Base-by-base conservation (phyloP, 1,284 basidiomycete species). In the Prillingera fragicola region DNA sequence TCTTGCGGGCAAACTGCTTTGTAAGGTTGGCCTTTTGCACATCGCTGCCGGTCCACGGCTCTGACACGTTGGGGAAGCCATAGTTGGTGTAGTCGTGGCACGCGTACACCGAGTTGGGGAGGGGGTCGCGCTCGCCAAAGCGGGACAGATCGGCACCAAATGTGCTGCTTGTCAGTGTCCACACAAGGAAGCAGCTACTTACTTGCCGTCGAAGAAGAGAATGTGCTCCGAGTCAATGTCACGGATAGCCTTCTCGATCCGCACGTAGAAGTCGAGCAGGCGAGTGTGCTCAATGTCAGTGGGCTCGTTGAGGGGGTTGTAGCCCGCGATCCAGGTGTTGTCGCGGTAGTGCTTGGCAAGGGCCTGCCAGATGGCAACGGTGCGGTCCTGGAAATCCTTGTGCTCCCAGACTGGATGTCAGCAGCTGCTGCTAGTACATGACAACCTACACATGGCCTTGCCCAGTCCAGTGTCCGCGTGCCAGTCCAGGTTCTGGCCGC, bases 271-370 rank as follows among this genome's bases (percentile, higher is more conserved):
- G 6, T 54, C 58, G 33, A 84, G 64, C 38, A 87, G 67, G 5
- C 77, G 62, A 10, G 38, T 45, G 5, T 62, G 63, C 32, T 67
- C 47, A 8, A 72, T 62, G 61, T 85, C 83, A 0, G 83, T 76
- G 7, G 84, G 84, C 63, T 87, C 84, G 65, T 86, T 86, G 35
- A 86, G 72, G 6, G 80, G 78, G 67, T 85, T 86, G 65, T 84
- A 86, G 77, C 65, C 61, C 17, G 61, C 61, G 18, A 72, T 65
- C 83, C 84, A 85, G 33, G 74, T 63, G 57, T 85, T 81, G 41
- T 76, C 75, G 42, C 73, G 78, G 67, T 85, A 84, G 53, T 78
- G 79, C 51, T 67, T 9, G 0, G 83, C 81, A 14, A 85, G 70
- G 56, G 81, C 71, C 35, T 73, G 74, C 83, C 84, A 85, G 21